Evolutionary conservation across 2,329 filamentous ascomycete genomes (phyloP), one percentile per base, ranked within the genome.

Genomic region (Venturiaceae sp.): DNA sequence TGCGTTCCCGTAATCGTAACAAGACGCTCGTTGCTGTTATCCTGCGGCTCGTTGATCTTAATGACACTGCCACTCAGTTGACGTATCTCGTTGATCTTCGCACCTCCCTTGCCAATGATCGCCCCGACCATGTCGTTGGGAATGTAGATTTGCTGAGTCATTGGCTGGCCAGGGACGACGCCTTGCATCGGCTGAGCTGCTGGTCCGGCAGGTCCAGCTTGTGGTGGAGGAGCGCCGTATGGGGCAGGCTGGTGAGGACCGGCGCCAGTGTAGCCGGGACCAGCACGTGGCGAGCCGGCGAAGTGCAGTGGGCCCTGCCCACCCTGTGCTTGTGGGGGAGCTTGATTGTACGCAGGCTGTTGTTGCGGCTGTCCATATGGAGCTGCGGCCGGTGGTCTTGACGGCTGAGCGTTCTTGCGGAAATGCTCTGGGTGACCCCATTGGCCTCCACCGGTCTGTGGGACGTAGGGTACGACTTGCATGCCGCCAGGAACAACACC

Each of bases 101-200:
- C 89, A 63, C 94, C 94, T 62, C 94, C 94, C 77, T 99, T 99
- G 68, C 94, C 94, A 66, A 99, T 99, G 67, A 99, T 99, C 58
- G 94, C 94, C 63, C 94, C 94, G 57, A 99, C 94, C 94, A 99
- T 97, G 69, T 99, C 94, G 71, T 99, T 99, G 60, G 94, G 94
- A 66, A 99, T 99, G 76, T 88, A 99, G 65, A 99, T 99, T 74
- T 99, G 94, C 74, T 99, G 94, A 3, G 94, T 99, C 68, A 97
- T 80, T 55, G 92, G 90, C 63, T 90, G 86, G 55, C 89, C 90
- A 41, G 88, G 86, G 67, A 92, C 80, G 74, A 84, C 83, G 19
- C 83, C 83, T 63, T 86, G 83, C 76, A 91, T 86, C 8, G 90
- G 87, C 67, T 89, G 87, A 62, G 84, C 83, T 68, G 67, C 78